phyloP scores from a whole-genome alignment of 2,329 filamentous ascomycete species.

The Diaporthe humulicola region DNA sequence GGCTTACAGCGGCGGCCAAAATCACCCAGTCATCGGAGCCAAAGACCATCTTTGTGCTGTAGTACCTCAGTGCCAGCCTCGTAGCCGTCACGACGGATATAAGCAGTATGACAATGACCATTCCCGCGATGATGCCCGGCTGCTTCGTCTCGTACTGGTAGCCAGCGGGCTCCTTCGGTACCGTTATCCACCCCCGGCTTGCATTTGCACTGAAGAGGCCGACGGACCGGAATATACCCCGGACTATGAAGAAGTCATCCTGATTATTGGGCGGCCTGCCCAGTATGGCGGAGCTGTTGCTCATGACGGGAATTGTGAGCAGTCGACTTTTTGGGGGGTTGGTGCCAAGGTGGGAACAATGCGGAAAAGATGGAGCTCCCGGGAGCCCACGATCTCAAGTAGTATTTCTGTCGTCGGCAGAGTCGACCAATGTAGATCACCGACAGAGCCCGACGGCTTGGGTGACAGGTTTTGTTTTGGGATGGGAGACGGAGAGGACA shows the following conservation, averaged over 20 bases:
- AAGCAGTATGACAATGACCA: constrained; percentile 47
- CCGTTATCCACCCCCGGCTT: constrained; percentile 11
- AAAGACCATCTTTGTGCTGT: constrained; percentile 45
- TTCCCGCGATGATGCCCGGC: constrained; percentile 46
- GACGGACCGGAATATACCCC: constrained; percentile 44
- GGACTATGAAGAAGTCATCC: constrained; percentile 47
- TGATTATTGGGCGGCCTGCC: constrained; percentile 42
- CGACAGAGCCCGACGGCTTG: constrained; percentile 7
- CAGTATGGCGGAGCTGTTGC: constrained; percentile 23
- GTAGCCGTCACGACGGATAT: constrained; percentile 47
- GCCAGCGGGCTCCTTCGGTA: constrained; percentile 41
- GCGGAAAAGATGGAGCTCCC: not conserved
- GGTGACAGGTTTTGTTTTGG: constrained; percentile 1
- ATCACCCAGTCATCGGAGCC: constrained; percentile 51
- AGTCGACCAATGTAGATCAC: not conserved
- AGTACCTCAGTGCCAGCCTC: constrained; percentile 46
- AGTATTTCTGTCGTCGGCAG: constrained; percentile 16
- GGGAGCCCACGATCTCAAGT: not conserved
- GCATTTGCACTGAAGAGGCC: constrained; percentile 36
- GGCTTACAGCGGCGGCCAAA: constrained; percentile 48
- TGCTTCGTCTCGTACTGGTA: constrained; percentile 46
- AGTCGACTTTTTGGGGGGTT: constrained; percentile 7
- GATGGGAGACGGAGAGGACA: not conserved
- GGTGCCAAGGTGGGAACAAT: constrained; percentile 17
- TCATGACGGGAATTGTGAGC: constrained; percentile 18